phyloP scores from a whole-genome alignment of 352 stramenopile species.

The Globisporangium irregulare region DNA sequence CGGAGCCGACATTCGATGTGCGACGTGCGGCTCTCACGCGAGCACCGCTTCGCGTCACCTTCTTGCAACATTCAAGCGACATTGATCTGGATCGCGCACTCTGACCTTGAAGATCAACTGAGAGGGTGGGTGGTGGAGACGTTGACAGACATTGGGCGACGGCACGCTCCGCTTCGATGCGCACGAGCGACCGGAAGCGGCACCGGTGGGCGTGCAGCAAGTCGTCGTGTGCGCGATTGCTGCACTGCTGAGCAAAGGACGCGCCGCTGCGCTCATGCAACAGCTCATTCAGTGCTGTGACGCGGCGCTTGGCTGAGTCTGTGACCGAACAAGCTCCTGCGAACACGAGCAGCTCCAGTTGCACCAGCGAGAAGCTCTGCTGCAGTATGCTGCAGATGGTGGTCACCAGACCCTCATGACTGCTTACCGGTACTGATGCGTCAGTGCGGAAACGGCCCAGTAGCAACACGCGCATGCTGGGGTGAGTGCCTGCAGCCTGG shows the following conservation, averaged over 20 bases:
- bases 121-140: slow-evolving; percentile 2
- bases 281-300: slow-evolving; percentile 21
- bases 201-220: slow-evolving; percentile 15
- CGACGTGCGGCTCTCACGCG: slow-evolving; percentile 8
- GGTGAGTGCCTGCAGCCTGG: slow-evolving; percentile 16
- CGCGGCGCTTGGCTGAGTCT: slow-evolving; percentile 10
- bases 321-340: slow-evolving; percentile 6
- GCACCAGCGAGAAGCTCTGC: slow-evolving; percentile 27
- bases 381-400: slow-evolving; percentile 16
- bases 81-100: not conserved
- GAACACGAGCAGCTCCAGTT: slow-evolving; percentile 22
- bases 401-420: slow-evolving; percentile 11
- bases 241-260: slow-evolving; percentile 13
- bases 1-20: not conserved
- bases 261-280: slow-evolving; percentile 9
- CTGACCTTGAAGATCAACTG: not conserved
- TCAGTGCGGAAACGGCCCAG: slow-evolving; percentile 27
- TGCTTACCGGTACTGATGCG: not conserved
- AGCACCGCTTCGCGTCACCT: not conserved
- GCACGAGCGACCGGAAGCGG: slow-evolving; percentile 22
- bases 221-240: not conserved
- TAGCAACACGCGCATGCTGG: slow-evolving; percentile 24
- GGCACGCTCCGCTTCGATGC: slow-evolving; percentile 20
- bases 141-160: not conserved
- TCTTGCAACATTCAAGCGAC: slow-evolving; percentile 1